Evolutionary conservation across 2,329 filamentous ascomycete species (phyloP).

Genomic region (Diaporthe citrichinensis): DNA sequence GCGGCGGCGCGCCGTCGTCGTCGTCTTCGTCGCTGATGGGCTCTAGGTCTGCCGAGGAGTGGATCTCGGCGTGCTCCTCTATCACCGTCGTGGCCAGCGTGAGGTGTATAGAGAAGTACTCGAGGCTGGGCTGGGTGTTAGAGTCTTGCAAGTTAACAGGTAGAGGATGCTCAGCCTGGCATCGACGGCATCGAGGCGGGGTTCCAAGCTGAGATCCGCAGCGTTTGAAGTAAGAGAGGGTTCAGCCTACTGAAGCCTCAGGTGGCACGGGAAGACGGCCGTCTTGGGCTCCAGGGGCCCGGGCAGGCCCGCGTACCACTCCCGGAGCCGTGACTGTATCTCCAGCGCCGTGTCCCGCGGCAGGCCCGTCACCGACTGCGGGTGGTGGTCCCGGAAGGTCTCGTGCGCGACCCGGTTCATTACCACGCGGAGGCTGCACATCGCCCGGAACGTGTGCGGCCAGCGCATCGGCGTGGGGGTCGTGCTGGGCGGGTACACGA

Average conservation of each 20-base stretch:
- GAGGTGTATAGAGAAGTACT: not conserved
- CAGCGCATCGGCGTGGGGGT: not conserved
- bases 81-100: slow-evolving; percentile 5
- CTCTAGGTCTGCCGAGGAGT: not conserved
- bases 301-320: not conserved
- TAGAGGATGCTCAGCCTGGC: not conserved
- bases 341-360: not conserved
- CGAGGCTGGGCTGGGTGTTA: not conserved
- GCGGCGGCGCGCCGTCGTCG: not conserved
- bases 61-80: slow-evolving; percentile 1
- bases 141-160: not conserved
- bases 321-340: not conserved
- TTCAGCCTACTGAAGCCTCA: not conserved
- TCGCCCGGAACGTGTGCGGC: slow-evolving; percentile 18
- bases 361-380: not conserved
- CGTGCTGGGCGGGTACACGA: not conserved
- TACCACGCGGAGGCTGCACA: slow-evolving; percentile 4
- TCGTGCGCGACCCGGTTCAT: slow-evolving; percentile 9
- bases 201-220: not conserved
- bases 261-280: slow-evolving; percentile 1
- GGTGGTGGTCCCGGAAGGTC: not conserved
- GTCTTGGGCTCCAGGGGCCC: not conserved
- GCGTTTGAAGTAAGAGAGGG: not conserved
- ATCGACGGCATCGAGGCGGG: not conserved
- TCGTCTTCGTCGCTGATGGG: not conserved